A percentile compares a stretch with the other conserved stretches of the same genome.
These are phyloP conservation scores for Plasmodium coatneyi DNA, from an alignment of 169 alveolate genomes.

Conservation along the genomic window DNA sequence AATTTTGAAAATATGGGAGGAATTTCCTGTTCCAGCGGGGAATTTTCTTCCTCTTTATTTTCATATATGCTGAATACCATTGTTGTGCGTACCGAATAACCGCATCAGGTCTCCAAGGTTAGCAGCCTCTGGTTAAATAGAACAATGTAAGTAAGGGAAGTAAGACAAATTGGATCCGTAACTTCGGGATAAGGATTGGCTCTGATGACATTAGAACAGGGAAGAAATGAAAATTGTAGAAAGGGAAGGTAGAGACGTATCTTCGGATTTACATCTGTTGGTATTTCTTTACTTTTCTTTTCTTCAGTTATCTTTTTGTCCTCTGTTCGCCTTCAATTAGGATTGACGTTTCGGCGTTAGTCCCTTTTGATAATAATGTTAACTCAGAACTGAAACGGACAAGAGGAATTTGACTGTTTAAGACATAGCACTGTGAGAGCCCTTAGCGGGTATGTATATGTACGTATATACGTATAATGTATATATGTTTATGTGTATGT, in stretches of 20 bases:
- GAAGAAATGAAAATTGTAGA: slow-evolving; percentile 64
- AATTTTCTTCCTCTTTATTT: background rate
- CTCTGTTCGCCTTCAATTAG: no score
- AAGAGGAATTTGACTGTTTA: slow-evolving; percentile 94
- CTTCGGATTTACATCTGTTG: no score
- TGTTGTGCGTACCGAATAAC: slow-evolving; percentile 93
- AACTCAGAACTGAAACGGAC: slow-evolving; percentile 94
- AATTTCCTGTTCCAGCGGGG: slow-evolving; percentile 1
- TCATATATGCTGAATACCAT: slow-evolving; percentile 69
- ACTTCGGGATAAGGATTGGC: slow-evolving; percentile 95
- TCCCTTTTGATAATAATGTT: no score
- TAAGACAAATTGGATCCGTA: slow-evolving; percentile 93
- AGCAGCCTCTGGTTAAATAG: slow-evolving; percentile 94
- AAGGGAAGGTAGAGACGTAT: slow-evolving; percentile 22
- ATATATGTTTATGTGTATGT: background rate
- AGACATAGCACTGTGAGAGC: slow-evolving; percentile 93
- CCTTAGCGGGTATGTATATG: slow-evolving; percentile 83
- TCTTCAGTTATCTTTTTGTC: no score
- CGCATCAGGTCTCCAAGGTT: slow-evolving; percentile 97
- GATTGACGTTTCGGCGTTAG: no score
- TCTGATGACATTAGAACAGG: slow-evolving; percentile 89
- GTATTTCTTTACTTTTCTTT: no score
- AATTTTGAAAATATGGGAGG: background rate
- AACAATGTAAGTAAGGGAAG: slow-evolving; percentile 94
- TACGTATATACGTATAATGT: background rate